A percentile compares a stretch with the other conserved stretches of the same genome.
These are phyloP conservation scores for Mucor lusitanicus DNA, from an alignment of 371 early-diverging fungal species.

Conservation along the genomic window DNA sequence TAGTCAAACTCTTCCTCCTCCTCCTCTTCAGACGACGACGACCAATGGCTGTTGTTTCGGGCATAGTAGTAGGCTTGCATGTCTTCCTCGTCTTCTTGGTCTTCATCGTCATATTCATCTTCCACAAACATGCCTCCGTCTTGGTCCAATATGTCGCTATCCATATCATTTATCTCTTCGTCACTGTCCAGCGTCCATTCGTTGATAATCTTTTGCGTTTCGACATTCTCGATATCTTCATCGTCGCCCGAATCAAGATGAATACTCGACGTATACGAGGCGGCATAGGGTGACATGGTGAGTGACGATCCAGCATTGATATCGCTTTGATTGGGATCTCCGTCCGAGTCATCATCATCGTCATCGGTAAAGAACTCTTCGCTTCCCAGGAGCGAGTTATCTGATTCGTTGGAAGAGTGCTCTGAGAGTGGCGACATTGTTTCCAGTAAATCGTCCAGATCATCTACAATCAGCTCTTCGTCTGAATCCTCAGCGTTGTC, in stretches of 20 bases:
- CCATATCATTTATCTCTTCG: conserved; percentile 15
- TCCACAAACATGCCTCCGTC: conserved; percentile 39
- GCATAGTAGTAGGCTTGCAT: not conserved
- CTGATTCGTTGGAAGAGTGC: conserved; percentile 10
- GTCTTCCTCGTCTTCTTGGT: conserved; percentile 26
- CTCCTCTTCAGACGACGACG: conserved; percentile 43
- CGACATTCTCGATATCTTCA: conserved; percentile 43
- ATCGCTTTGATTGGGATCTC: not conserved
- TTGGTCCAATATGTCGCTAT: conserved; percentile 19
- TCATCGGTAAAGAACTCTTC: conserved; percentile 28
- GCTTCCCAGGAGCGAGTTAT: not conserved
- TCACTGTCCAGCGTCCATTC: conserved; percentile 35
- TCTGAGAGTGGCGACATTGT: conserved; percentile 35
- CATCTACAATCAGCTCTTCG: conserved; percentile 30
- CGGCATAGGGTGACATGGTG: conserved; percentile 17
- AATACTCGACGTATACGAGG: conserved; percentile 27
- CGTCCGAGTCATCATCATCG: not conserved
- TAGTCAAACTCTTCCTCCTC: conserved; percentile 35
- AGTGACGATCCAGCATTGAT: not conserved
- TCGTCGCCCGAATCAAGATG: conserved; percentile 51
- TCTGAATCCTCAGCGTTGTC: conserved; percentile 7
- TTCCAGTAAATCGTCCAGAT: conserved; percentile 33
- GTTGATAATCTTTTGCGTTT: conserved; percentile 43
- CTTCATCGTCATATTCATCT: conserved; percentile 24
- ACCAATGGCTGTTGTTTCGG: conserved; percentile 28